A percentile compares a stretch with the other conserved stretches of the same genome.
Conservation (phyloP, 441 rosid genomes). For the Macaranga tanarius region DNA sequence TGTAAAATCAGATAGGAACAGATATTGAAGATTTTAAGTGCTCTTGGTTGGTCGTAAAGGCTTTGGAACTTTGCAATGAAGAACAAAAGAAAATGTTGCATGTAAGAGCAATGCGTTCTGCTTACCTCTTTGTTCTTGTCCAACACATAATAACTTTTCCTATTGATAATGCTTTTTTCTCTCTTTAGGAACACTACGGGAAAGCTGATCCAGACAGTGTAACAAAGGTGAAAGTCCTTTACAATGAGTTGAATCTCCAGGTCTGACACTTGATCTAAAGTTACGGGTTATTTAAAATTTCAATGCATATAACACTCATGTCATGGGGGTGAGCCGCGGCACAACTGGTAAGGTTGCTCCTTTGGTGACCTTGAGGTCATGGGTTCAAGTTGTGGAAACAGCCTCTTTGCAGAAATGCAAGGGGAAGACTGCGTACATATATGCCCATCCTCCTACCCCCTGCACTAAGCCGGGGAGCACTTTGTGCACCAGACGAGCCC, state of each 20-base stretch:
- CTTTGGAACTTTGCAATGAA: constrained; percentile 61
- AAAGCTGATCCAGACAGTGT: constrained; percentile 59
- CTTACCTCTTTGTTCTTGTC: not conserved
- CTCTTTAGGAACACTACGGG: constrained; percentile 76
- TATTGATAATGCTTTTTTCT: constrained; percentile 8
- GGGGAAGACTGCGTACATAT: too few relatives aligned
- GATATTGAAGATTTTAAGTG: constrained; percentile 94
- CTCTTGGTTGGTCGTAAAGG: constrained; percentile 91
- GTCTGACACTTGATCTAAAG: constrained; percentile 29
- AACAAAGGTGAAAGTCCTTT: constrained; percentile 67
- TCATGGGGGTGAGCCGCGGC: too few relatives aligned
- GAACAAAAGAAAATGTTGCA: constrained; percentile 69
- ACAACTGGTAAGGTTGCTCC: too few relatives aligned
- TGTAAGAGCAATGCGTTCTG: constrained; percentile 39
- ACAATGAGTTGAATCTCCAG: constrained; percentile 70
- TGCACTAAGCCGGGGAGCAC: too few relatives aligned
- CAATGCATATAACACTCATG: not conserved
- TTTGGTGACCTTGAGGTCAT: too few relatives aligned
- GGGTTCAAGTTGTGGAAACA: too few relatives aligned
- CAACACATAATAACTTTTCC: constrained; percentile 13
- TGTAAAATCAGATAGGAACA: constrained; percentile 68
- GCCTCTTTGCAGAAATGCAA: too few relatives aligned
- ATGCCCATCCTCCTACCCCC: too few relatives aligned
- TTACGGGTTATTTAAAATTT: not conserved
- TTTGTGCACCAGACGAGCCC: too few relatives aligned